Evolutionary conservation across 2,329 filamentous ascomycete species (phyloP).

Genomic region (Cryoendolithus antarcticus): DNA sequence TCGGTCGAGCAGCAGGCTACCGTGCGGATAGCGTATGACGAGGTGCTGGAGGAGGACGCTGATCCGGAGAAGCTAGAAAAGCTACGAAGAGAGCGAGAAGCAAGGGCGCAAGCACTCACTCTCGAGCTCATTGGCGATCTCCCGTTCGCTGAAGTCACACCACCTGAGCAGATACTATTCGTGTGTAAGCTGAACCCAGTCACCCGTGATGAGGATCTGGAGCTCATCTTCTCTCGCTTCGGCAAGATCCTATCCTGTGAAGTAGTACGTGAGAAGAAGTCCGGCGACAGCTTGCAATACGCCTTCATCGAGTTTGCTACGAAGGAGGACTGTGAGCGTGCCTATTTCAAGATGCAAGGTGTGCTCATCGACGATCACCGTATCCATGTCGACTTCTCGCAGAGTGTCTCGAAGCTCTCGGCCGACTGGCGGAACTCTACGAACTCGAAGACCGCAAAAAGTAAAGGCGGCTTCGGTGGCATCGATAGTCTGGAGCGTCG

Average conservation of each 20-base stretch:
- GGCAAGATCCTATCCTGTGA: slow-evolving; percentile 92
- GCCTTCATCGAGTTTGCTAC: slow-evolving; percentile 96
- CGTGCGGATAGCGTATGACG: slow-evolving; percentile 82
- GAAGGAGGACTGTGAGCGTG: slow-evolving; percentile 82
- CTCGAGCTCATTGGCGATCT: slow-evolving; percentile 96
- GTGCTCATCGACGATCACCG: slow-evolving; percentile 94
- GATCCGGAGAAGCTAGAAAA: slow-evolving; percentile 73
- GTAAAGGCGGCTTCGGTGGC: slow-evolving; percentile 75
- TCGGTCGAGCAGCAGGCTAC: slow-evolving; percentile 79
- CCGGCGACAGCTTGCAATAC: slow-evolving; percentile 90
- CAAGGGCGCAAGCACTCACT: slow-evolving; percentile 83
- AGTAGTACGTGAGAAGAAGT: slow-evolving; percentile 86
- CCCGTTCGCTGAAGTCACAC: slow-evolving; percentile 93
- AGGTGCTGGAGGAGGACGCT: slow-evolving; percentile 62
- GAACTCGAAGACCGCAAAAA: slow-evolving; percentile 61
- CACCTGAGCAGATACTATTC: slow-evolving; percentile 92
- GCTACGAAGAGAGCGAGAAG: slow-evolving; percentile 73
- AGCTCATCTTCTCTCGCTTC: slow-evolving; percentile 94
- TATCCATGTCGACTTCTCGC: slow-evolving; percentile 97
- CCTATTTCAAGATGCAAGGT: slow-evolving; percentile 98
- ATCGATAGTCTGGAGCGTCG: slow-evolving; percentile 80
- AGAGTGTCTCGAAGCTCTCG: slow-evolving; percentile 77
- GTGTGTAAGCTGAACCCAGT: slow-evolving; percentile 98
- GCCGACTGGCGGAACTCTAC: slow-evolving; percentile 80
- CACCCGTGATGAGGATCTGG: slow-evolving; percentile 84